These are phyloP conservation scores for Ogataea kodamae DNA, from an alignment of 805 yeast genomes.

Conservation along the genomic window DNA sequence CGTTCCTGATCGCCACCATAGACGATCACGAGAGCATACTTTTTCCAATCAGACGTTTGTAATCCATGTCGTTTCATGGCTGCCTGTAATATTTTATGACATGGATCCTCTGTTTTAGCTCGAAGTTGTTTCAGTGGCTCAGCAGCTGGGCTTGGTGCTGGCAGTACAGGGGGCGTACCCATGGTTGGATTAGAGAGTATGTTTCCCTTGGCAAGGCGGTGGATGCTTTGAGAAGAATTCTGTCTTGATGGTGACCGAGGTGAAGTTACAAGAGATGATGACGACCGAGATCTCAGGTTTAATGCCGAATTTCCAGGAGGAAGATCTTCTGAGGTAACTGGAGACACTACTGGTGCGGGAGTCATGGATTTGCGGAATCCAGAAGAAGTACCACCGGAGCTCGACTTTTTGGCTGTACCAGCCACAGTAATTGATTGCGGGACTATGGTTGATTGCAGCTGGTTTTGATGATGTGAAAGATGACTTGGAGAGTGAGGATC, in stretches of 20 bases:
- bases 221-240: conserved; percentile 7
- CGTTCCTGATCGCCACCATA: conserved; percentile 92
- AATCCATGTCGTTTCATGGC: conserved; percentile 85
- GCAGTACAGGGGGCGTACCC: conserved; percentile 10
- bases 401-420: conserved; percentile 6
- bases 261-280: conserved; percentile 7
- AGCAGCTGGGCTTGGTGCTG: conserved; percentile 3
- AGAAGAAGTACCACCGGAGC: conserved; percentile 7
- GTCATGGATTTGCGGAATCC: conserved; percentile 15
- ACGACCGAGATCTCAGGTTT: conserved; percentile 3
- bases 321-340: conserved; percentile 15
- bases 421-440: conserved; percentile 18
- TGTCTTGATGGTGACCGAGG: conserved; percentile 10
- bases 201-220: conserved; percentile 9
- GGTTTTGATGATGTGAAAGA: conserved; percentile 22
- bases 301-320: conserved; percentile 5
- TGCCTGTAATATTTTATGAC: conserved; percentile 79
- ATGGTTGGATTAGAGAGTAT: conserved; percentile 10
- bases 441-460: conserved; percentile 23
- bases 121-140: conserved; percentile 82
- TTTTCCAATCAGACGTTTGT: conserved; percentile 76
- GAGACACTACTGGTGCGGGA: conserved; percentile 21
- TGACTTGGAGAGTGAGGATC: conserved; percentile 19
- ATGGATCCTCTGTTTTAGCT: conserved; percentile 88
- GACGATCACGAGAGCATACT: conserved; percentile 83